Evolutionary conservation across 2,329 filamentous ascomycete genomes (phyloP), one percentile per base, ranked within the genome.

Genomic region (Neofusicoccum sp.): DNA sequence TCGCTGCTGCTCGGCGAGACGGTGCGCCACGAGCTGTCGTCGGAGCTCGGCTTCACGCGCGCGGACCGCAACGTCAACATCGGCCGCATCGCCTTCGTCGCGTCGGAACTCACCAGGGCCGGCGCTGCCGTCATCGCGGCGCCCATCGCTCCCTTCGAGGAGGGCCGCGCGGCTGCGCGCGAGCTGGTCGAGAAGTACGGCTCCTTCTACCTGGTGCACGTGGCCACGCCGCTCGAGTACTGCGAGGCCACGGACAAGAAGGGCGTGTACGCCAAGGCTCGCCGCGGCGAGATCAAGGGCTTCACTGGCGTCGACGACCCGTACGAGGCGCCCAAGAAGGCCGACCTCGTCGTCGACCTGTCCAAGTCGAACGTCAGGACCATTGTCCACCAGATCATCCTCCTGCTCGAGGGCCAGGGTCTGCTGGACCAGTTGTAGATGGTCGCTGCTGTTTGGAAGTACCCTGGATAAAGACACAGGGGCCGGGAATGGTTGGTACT

Each of bases 291-390:
- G 82, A 96, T 99, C 80, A 95, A 93, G 87, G 93, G 93, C 67
- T 99, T 99, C 85, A 99, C 95, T 6, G 95, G 95, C 72, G 93
- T 99, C 63, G 94, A 98, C 76, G 94, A 98, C 81, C 93, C 95
- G 54, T 99, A 99, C 76, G 95, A 99, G 87, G 75, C 79, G 28
- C 95, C 95, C 8, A 72, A 80, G 69, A 93, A 94, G 80, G 86
- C 93, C 36, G 88, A 98, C 76, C 83, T 99, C 68, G 87, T 87
- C 4, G 94, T 98, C 43, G 90, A 98, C 78, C 77, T 89, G 62
- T 89, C 91, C 80, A 95, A 90, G 85, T 92, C 91, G 79, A 91
- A 87, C 68, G 93, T 98, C 52, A 86, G 95, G 73, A 95, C 91
- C 65, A 94, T 94, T 66, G 95, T 99, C 60, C 95, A 99, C 83